These are phyloP conservation scores for Penicillium expansum DNA, from an alignment of 2,329 filamentous ascomycete genomes.

Conservation along the genomic window DNA sequence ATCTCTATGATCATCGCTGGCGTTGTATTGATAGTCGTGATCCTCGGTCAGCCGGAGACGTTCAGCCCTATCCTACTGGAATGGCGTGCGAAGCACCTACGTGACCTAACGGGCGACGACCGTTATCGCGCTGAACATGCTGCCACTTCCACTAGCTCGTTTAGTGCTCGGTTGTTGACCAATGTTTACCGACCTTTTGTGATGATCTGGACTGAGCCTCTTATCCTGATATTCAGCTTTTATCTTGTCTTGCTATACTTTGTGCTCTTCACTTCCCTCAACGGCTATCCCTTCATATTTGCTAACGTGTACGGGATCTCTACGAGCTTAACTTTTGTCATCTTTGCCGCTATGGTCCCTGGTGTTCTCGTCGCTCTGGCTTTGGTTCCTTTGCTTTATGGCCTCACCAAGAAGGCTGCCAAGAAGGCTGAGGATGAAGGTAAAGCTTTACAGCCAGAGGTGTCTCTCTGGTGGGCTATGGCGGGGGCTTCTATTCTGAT, in stretches of 20 bases:
- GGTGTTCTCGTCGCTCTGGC: conserved; percentile 1
- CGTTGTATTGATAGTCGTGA: conserved; percentile 32
- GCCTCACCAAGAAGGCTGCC: background rate
- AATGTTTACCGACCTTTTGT: conserved; percentile 46
- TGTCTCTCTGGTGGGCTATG: conserved; percentile 5
- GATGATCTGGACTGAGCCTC: conserved; percentile 26
- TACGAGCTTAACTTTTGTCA: conserved; percentile 46
- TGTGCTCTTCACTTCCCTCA: conserved; percentile 35
- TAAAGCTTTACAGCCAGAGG: conserved; percentile 2
- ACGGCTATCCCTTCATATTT: conserved; percentile 54
- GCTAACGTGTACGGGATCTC: conserved; percentile 47
- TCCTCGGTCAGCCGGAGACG: conserved; percentile 51
- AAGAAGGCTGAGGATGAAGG: background rate
- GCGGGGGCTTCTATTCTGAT: background rate
- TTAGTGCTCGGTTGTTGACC: conserved; percentile 27
- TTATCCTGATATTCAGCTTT: conserved; percentile 27
- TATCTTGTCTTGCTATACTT: conserved; percentile 33
- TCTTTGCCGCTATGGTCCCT: conserved; percentile 47
- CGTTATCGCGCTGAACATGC: conserved; percentile 45
- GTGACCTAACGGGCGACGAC: conserved; percentile 41
- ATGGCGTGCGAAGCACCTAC: conserved; percentile 44
- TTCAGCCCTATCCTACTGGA: conserved; percentile 46
- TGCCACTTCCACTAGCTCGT: background rate
- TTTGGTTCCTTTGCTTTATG: conserved; percentile 1
- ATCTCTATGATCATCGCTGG: conserved; percentile 41